These are phyloP conservation scores for Diaporthe helianthi DNA, from an alignment of 2,329 filamentous ascomycete genomes.

Conservation along the genomic window DNA sequence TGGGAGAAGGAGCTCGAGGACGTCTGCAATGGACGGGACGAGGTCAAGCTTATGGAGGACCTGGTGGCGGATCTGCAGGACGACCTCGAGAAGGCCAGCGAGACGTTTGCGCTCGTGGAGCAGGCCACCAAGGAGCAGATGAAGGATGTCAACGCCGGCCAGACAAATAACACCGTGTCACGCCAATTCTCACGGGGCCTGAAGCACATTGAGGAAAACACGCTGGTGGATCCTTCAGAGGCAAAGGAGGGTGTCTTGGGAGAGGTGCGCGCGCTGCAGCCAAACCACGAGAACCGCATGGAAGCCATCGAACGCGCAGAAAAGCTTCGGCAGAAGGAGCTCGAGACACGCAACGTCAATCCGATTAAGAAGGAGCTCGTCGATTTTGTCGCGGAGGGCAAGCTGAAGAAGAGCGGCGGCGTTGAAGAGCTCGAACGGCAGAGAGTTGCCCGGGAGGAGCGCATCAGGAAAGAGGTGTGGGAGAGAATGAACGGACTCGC, in stretches of 20 bases:
- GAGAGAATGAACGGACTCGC: conserved; percentile 67
- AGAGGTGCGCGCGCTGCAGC: conserved; percentile 90
- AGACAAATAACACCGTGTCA: conserved; percentile 52
- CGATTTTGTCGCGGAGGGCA: conserved; percentile 86
- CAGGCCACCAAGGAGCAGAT: conserved; percentile 98
- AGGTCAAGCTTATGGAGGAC: conserved; percentile 96
- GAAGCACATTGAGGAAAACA: conserved; percentile 57
- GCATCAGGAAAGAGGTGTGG: conserved; percentile 81
- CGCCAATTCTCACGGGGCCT: conserved; percentile 64
- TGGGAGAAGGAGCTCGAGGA: conserved; percentile 98
- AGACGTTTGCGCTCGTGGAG: conserved; percentile 94
- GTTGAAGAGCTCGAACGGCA: conserved; percentile 92
- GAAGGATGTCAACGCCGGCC: conserved; percentile 69
- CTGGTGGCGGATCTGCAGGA: conserved; percentile 90
- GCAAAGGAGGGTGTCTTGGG: conserved; percentile 92
- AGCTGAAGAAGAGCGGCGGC: conserved; percentile 93
- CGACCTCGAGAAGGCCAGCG: conserved; percentile 91
- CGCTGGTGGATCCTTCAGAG: conserved; percentile 69
- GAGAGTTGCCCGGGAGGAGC: conserved; percentile 84
- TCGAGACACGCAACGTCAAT: conserved; percentile 77
- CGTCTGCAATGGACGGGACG: conserved; percentile 93
- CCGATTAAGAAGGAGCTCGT: conserved; percentile 84
- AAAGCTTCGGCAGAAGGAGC: conserved; percentile 86
- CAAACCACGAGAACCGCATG: conserved; percentile 90
- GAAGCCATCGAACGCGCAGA: conserved; percentile 98